Evolutionary conservation across 768 basidiomycete species (phyloP), one percentile per base, ranked within the genome.

Genomic region (Lactarius vividus): DNA sequence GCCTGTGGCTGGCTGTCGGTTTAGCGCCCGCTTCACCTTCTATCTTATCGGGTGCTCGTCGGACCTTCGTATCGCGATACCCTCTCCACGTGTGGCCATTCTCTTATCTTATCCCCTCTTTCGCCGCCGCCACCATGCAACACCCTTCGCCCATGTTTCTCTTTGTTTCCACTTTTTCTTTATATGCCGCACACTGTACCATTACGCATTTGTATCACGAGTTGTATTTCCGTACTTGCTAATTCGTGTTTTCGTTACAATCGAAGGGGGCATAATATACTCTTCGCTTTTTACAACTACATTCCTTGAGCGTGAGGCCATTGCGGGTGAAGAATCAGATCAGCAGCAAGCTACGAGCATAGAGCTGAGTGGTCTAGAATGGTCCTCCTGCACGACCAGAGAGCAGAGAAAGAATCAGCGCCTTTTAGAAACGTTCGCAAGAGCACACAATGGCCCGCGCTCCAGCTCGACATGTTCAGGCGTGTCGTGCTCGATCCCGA

Each of bases 401-500:
- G 40, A 31, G 28, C 54, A 5, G 5, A 55, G 23, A 53, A 29
- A 53, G 20, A 37, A 35, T 67, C 42, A 67, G 26, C 53, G 66
- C 26, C 61, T 57, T 40, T 49, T 67, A 40, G 61, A 58, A 44
- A 57, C 29, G n/a, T 58, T 28, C 37, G 18, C 16, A 29, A 39
- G 57, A 8, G 46, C 37, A 56, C 86, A 91, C 31, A 94, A 77
- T 60, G 84, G 74, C 4, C 87, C 82, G 46, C 80, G 79, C 75
- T 94, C 94, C 33, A 96, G 75, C 29, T 76, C 77, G 40, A 70
- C 69, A 70, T 92, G 91, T 75, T 95, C 94, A 3, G 80, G 71
- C 13, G 89, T 85, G 71, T 96, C 94, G 46, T 79, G 77, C 73
- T 92, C 91, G 65, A 96, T 85, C 1, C 93, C 94, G 39, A 95